Evolutionary conservation across 2,329 filamentous ascomycete genomes (phyloP), one percentile per base, ranked within the genome.

Genomic region (Colletotrichum limetticola): DNA sequence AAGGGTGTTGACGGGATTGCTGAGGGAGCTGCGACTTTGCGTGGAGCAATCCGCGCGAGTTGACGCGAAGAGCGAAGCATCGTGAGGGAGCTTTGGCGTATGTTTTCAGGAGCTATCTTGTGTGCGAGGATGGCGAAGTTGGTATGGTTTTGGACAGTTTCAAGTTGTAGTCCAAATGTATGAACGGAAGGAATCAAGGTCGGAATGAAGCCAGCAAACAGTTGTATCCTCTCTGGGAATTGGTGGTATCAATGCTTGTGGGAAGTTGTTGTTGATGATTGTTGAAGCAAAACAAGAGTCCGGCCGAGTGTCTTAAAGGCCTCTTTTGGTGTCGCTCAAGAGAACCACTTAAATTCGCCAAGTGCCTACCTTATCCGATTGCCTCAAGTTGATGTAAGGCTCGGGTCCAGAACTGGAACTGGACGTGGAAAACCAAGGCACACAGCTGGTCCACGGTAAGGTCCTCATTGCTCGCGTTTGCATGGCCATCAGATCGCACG

Each of bases 11-110:
- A 24, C 3, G 19, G 42, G 30, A 14, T 42, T 58, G 35, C n/a
- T 22, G 57, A 53, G 7, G 69, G 60, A 22, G 26, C 30, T 26
- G 60, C 49, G 1, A 30, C 22, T 42, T 68, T 58, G 65, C 77
- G 77, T 4, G 76, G 75, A 28, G 76, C 71, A 16, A 78, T 37
- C 22, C 75, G 77, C 53, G 76, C 62, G 12, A 82, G 64, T 1
- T 77, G 74, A 58, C 76, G 78, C 53, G 79, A 76, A 9, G 76
- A 75, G 74, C 78, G 79, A 68, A 82, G 78, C 81, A 82, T 82
- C n/a, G 11, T 62, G 64, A 28, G 19, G 7, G 62, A 16, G 37
- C 37, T 16, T 42, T 42, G 14, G 37, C 16, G 37, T 19, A 3
- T 42, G 37, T 6, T 16, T 42, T 19, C 37, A 7, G 37, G 37